Base-by-base conservation (phyloP, 2,329 filamentous ascomycete species). In the Talaromyces sp. region DNA sequence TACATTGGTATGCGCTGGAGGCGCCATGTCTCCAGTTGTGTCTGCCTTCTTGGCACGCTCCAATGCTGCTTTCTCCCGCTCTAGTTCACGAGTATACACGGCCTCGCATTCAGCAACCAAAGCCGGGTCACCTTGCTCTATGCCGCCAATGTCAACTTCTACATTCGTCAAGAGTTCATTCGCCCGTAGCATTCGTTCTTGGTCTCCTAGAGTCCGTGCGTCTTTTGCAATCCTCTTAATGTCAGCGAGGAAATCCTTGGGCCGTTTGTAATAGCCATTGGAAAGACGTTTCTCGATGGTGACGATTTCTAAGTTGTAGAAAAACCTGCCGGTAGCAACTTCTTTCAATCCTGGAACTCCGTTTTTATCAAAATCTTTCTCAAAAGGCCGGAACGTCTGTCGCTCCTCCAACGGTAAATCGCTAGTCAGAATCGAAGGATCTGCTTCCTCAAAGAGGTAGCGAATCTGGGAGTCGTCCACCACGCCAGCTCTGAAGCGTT, bases 211-310 rank as follows among this genome's bases (percentile, higher is more conserved):
- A 11, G 86, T 87, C 71, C 87, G 90, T 11, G 93, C 88, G 76
- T 99, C 95, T 72, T 91, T 93, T 24, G 89, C 88, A 5, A 99
- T 79, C 38, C 88, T 85, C 71, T 89, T 90, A 68, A 98, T 90
- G 71, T 99, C 95, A 46, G 87, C 87, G 56, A 96, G 77, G 71
- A 97, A 99, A 71, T 97, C 93, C 68, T 88, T 88, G 0, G 93
- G 91, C 11, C 93, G 86, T 67, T 92, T 91, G 75, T 99, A 99
- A 76, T 91, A 99, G 5, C 95, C 95, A 72, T 99, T 98, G 4
- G 92, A 96, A 35, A 99, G 81, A n/a, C 95, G 88, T 72, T 96
- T 92, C 77, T 99, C 95, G 58, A 99, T 97, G 0, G 89, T 93
- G 3, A 89, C 89, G 11, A 93, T 90, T 70, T 98, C 93, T 52